Evolutionary conservation across 2,329 filamentous ascomycete species (phyloP).

Genomic region (Beauveria pseudobassiana): DNA sequence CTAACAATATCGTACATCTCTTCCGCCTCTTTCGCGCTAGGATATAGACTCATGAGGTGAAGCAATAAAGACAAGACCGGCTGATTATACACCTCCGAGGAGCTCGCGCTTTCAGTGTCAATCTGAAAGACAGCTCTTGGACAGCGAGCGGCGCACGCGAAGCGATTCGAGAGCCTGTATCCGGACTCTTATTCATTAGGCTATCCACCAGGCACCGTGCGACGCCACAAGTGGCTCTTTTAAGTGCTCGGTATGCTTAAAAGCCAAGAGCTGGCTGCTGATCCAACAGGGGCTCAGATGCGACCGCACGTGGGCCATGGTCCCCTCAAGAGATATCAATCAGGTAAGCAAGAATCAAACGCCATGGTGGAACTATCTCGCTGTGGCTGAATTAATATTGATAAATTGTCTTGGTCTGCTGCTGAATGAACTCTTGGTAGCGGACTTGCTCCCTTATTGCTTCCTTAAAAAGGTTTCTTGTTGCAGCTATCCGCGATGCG

Average conservation of each 20-base stretch:
- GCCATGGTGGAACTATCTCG: not conserved
- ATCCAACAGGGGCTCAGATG: not conserved
- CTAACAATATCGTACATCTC: not conserved
- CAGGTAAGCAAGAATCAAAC: not conserved
- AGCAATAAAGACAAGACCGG: not conserved
- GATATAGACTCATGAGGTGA: not conserved
- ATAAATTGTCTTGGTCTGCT: not conserved
- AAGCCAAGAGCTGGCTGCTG: not conserved
- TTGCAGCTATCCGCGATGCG: not conserved
- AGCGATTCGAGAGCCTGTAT: not conserved
- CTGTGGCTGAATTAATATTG: constrained; percentile 1
- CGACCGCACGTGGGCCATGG: constrained; percentile 3
- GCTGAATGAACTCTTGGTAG: not conserved
- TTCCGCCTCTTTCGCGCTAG: not conserved
- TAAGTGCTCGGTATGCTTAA: constrained; percentile 1
- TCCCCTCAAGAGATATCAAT: not conserved
- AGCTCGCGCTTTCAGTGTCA: not conserved
- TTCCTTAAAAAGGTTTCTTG: not conserved
- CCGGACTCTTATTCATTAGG: not conserved
- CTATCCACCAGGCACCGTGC: not conserved
- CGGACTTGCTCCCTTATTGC: too few relatives aligned
- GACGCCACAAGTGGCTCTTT: constrained; percentile 1
- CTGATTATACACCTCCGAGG: not conserved
- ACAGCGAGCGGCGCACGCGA: not conserved
- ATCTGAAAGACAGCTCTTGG: not conserved